Conservation (phyloP, 1,284 basidiomycete species). For the Rhodotorula sp. region DNA sequence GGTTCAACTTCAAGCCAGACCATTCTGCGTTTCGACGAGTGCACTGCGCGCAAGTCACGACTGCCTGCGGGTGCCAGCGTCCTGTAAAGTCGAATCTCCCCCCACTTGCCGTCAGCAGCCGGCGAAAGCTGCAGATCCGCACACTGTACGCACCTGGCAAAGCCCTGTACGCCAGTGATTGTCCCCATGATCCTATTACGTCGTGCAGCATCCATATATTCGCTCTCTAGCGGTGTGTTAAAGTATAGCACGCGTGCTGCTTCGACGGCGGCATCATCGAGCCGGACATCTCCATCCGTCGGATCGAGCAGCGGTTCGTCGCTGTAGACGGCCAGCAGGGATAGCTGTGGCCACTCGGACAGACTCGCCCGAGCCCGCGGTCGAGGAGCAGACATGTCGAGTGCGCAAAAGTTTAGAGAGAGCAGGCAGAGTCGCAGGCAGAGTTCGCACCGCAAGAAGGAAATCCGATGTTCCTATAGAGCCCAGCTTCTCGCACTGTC, state of each 20-base stretch:
- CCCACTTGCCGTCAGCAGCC: slow-evolving; percentile 8
- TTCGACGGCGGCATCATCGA: slow-evolving; percentile 25
- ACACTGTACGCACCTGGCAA: slow-evolving; percentile 24
- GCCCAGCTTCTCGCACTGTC: too few species aligned
- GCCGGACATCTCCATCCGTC: background rate
- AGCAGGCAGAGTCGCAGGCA: too few species aligned
- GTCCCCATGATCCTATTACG: slow-evolving; percentile 29
- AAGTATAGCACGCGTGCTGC: slow-evolving; percentile 27
- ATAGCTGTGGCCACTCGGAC: slow-evolving; percentile 22
- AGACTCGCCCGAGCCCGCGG: background rate
- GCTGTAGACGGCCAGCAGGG: slow-evolving; percentile 24
- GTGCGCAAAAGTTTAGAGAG: background rate
- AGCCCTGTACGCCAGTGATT: slow-evolving; percentile 33
- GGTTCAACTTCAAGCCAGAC: slow-evolving; percentile 38
- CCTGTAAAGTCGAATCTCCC: slow-evolving; percentile 4
- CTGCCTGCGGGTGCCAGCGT: slow-evolving; percentile 13
- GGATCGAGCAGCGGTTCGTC: slow-evolving; percentile 9
- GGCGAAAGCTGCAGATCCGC: background rate
- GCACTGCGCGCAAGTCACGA: slow-evolving; percentile 18
- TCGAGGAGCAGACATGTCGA: background rate
- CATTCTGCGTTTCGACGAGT: slow-evolving; percentile 33
- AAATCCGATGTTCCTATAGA: too few species aligned
- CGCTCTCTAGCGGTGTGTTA: background rate
- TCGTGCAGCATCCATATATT: slow-evolving; percentile 1
- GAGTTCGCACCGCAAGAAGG: too few species aligned